These are phyloP conservation scores for Vitis rotundifolia DNA, from an alignment of 164 flowering plant genomes.

Conservation along the genomic window DNA sequence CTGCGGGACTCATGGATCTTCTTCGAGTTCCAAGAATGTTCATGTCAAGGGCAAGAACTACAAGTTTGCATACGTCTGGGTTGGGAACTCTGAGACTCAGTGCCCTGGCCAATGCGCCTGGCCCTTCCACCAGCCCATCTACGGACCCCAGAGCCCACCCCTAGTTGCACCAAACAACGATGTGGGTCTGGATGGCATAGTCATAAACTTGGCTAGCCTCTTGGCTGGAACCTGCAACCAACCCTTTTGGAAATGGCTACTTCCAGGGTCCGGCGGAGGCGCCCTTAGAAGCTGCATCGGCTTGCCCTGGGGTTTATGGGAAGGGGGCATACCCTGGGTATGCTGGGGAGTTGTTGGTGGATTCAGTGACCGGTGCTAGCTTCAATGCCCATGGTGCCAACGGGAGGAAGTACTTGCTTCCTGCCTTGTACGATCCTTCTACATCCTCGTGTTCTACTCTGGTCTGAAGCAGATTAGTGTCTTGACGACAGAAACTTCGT, in stretches of 20 bases:
- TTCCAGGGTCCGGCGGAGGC: slow-evolving; percentile 50
- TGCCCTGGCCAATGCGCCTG: slow-evolving; percentile 71
- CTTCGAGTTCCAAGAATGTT: slow-evolving; percentile 3
- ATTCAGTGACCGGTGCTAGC: slow-evolving; percentile 46
- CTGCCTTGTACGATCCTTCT: slow-evolving; percentile 52
- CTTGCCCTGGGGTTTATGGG: slow-evolving; percentile 59
- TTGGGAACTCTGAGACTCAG: slow-evolving; percentile 60
- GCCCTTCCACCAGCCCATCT: slow-evolving; percentile 70
- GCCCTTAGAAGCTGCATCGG: slow-evolving; percentile 58
- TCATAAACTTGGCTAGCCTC: slow-evolving; percentile 51
- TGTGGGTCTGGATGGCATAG: slow-evolving; percentile 64
- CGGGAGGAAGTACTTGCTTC: slow-evolving; percentile 56
- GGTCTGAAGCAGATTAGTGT: slow-evolving; percentile 16
- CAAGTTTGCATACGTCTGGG: slow-evolving; percentile 46
- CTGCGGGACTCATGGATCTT: slow-evolving; percentile 50
- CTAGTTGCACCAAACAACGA: slow-evolving; percentile 59
- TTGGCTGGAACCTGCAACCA: slow-evolving; percentile 62
- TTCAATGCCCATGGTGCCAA: slow-evolving; percentile 54
- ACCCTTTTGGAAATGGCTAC: slow-evolving; percentile 60
- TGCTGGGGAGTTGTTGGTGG: slow-evolving; percentile 51
- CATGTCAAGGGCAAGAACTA: neutral
- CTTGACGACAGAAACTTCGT: neutral
- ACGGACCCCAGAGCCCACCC: slow-evolving; percentile 64
- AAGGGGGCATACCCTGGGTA: slow-evolving; percentile 67
- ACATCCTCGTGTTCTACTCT: slow-evolving; percentile 47